Conservation (phyloP, 2,329 filamentous ascomycete species). For the Orbilia brochopaga region DNA sequence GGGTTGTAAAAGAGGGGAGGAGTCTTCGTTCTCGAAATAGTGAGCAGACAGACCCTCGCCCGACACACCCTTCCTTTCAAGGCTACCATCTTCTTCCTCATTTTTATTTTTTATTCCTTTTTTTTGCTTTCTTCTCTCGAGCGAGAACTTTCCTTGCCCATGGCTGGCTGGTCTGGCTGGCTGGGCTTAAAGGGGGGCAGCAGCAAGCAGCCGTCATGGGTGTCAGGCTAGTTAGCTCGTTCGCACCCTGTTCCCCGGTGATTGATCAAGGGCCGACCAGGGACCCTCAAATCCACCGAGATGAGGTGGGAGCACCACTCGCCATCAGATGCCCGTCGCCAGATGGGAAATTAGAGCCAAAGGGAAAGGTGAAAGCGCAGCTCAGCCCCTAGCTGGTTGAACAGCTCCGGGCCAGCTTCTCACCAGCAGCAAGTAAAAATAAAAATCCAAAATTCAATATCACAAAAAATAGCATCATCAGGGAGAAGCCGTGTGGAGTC, state of each 20-base stretch:
- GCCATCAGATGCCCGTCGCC: constrained; percentile 44
- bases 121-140: constrained; percentile 1
- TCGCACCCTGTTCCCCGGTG: constrained; percentile 27
- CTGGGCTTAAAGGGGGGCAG: constrained; percentile 38
- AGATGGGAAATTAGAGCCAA: constrained; percentile 47
- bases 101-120: constrained; percentile 13
- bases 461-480: background rate
- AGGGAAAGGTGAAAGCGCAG: constrained; percentile 42
- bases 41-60: constrained; percentile 23
- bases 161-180: constrained; percentile 17
- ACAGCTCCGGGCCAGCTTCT: constrained; percentile 23
- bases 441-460: background rate
- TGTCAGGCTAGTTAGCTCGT: constrained; percentile 32
- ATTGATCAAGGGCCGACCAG: constrained; percentile 50
- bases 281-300: constrained; percentile 46
- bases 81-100: constrained; percentile 32
- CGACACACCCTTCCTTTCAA: constrained; percentile 16
- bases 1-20: constrained; percentile 37
- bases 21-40: constrained; percentile 40
- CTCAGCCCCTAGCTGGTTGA: constrained; percentile 42
- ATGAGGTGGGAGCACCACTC: constrained; percentile 42
- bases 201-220: constrained; percentile 26
- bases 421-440: background rate
- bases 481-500: background rate
- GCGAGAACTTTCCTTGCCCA: constrained; percentile 35